phyloP scores from a whole-genome alignment of 495 filamentous ascomycete species.

The Geopyxis carbonaria region DNA sequence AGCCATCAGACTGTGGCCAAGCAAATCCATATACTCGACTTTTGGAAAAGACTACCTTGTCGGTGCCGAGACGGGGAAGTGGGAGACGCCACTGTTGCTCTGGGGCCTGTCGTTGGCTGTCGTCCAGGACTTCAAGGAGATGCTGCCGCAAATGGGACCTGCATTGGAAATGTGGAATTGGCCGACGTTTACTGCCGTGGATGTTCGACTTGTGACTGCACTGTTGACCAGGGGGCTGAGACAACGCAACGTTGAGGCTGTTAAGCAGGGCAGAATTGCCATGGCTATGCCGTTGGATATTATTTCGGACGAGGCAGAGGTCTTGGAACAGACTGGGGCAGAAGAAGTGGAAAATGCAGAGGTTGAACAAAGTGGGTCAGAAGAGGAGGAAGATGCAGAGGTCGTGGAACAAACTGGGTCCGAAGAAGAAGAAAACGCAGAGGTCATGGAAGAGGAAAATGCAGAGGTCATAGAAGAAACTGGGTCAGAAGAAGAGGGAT shows the following conservation, averaged over 20 bases:
- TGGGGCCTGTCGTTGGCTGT: constrained; percentile 66
- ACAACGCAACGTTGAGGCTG: constrained; percentile 36
- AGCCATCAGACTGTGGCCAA: constrained; percentile 38
- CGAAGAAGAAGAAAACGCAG: too few species aligned
- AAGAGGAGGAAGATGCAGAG: too few species aligned
- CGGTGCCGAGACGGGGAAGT: constrained; percentile 22
- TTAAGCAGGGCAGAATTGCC: constrained; percentile 26
- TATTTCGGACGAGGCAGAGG: neutral
- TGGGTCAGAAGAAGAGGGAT: constrained; percentile 27
- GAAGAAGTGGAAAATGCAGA: constrained; percentile 6
- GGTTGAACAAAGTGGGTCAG: too few species aligned
- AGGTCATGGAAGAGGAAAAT: constrained; percentile 12
- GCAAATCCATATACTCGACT: constrained; percentile 12
- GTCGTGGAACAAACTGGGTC: too few species aligned
- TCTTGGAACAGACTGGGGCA: constrained; percentile 19
- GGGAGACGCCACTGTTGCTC: constrained; percentile 41
- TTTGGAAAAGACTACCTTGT: constrained; percentile 21
- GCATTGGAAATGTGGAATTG: constrained; percentile 49
- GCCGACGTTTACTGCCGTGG: constrained; percentile 54
- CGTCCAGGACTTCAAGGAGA: constrained; percentile 53
- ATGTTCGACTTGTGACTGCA: constrained; percentile 44
- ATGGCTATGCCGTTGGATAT: constrained; percentile 6
- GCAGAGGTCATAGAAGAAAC: constrained; percentile 32
- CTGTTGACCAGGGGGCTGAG: constrained; percentile 45
- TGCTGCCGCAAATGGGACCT: constrained; percentile 43